Conservation (phyloP, 192 early-diverging fungal species). For the Endogone sp. region DNA sequence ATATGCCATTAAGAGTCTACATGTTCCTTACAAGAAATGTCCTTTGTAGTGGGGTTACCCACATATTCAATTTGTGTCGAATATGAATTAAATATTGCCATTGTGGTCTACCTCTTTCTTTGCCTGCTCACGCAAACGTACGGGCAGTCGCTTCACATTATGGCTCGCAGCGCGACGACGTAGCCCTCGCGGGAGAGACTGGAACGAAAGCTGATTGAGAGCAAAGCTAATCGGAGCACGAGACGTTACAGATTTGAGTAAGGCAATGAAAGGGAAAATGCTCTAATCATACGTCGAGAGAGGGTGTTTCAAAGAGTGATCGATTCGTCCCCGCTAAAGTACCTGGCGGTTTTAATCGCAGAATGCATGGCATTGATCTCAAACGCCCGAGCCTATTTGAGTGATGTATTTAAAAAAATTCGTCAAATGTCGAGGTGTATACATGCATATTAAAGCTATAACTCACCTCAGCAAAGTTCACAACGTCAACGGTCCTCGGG, state of each 20-base stretch:
- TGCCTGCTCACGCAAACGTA: conserved; percentile 73
- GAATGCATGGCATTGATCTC: conserved; percentile 86
- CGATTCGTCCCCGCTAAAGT: conserved; percentile 2
- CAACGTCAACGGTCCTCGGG: conserved; percentile 43
- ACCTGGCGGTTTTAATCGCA: conserved; percentile 63
- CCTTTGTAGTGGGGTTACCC: no score
- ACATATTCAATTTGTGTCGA: background rate
- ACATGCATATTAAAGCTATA: background rate
- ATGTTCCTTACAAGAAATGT: no score
- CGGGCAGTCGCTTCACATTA: conserved; percentile 91
- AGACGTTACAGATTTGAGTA: conserved; percentile 8
- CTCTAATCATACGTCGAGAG: background rate
- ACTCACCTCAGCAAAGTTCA: conserved; percentile 54
- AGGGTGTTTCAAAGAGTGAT: no score
- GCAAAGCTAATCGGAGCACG: conserved; percentile 27
- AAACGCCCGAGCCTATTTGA: conserved; percentile 68
- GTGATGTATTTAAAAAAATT: no score
- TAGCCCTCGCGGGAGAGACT: conserved; percentile 87
- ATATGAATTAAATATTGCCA: background rate
- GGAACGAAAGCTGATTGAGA: conserved; percentile 71
- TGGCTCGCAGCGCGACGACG: conserved; percentile 92
- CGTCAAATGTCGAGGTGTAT: background rate
- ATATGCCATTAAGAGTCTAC: background rate
- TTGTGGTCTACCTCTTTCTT: conserved; percentile 56
- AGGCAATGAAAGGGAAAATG: no score